Evolutionary conservation across 2,329 filamentous ascomycete species (phyloP).

Genomic region (Colletotrichum scovillei): DNA sequence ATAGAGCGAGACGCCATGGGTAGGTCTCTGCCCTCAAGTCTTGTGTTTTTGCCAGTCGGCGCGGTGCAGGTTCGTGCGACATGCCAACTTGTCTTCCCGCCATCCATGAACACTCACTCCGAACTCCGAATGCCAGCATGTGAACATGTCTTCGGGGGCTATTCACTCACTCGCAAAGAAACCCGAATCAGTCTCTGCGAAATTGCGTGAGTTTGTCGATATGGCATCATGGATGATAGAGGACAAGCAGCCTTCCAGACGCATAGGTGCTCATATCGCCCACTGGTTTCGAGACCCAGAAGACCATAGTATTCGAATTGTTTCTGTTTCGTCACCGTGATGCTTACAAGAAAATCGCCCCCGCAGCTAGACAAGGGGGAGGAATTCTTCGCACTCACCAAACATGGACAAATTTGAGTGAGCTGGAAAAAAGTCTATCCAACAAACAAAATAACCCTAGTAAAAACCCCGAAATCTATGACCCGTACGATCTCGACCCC

Average conservation of each 20-base stretch:
- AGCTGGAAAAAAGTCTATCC: neutral
- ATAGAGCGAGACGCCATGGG: too few relatives aligned
- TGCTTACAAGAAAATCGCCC: neutral
- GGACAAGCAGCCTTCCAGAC: neutral
- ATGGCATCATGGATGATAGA: neutral
- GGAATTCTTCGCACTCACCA: neutral
- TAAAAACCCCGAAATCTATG: neutral
- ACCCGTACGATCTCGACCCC: neutral
- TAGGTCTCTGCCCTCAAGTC: neutral
- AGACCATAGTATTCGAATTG: neutral
- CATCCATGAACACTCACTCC: neutral
- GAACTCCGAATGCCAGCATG: neutral
- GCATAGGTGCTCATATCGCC: neutral
- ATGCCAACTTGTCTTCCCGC: neutral
- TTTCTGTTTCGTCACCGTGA: constrained; percentile 17
- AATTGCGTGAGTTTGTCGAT: neutral
- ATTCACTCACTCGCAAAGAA: neutral
- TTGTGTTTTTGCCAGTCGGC: neutral
- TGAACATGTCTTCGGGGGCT: neutral
- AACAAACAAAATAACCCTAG: neutral
- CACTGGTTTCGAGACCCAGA: neutral
- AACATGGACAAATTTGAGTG: neutral
- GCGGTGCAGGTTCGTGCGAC: neutral
- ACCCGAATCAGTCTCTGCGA: neutral
- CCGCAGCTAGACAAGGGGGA: neutral